Evolutionary conservation across 2,329 filamentous ascomycete genomes (phyloP).

Genomic region (Hirsutella rhossiliensis): DNA sequence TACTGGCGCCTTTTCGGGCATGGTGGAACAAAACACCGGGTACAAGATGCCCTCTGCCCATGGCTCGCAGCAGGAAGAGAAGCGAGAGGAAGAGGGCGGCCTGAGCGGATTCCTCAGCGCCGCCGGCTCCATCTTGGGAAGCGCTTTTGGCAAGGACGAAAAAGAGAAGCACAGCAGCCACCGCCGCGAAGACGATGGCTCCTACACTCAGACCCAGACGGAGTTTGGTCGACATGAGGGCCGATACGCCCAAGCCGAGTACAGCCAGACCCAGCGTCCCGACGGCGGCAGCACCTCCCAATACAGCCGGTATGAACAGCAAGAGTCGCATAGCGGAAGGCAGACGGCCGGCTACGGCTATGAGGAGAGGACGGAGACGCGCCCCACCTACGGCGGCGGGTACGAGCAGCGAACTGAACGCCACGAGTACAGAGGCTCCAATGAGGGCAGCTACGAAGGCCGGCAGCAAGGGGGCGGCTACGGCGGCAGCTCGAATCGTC

Average conservation of each 20-base stretch:
- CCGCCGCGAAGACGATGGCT: slow-evolving; percentile 45
- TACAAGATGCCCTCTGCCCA: slow-evolving; percentile 22
- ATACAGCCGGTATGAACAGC: slow-evolving; percentile 51
- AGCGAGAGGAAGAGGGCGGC: slow-evolving; percentile 47
- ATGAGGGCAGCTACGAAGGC: slow-evolving; percentile 11
- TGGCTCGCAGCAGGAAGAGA: slow-evolving; percentile 17
- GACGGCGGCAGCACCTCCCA: slow-evolving; percentile 46
- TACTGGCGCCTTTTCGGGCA: slow-evolving; percentile 35
- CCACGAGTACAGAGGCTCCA: slow-evolving; percentile 29
- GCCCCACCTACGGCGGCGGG: slow-evolving; percentile 36
- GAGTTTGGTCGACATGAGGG: slow-evolving; percentile 47
- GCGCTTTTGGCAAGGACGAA: slow-evolving; percentile 42
- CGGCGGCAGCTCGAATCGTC: slow-evolving; percentile 3
- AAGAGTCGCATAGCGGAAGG: slow-evolving; percentile 25
- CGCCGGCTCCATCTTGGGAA: slow-evolving; percentile 54
- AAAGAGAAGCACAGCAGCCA: slow-evolving; percentile 41
- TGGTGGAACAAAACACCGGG: slow-evolving; percentile 35
- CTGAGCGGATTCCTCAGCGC: slow-evolving; percentile 61
- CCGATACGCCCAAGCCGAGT: slow-evolving; percentile 49
- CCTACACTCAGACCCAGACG: slow-evolving; percentile 46
- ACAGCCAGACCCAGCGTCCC: slow-evolving; percentile 44
- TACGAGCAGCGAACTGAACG: slow-evolving; percentile 48
- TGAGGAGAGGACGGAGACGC: slow-evolving; percentile 43
- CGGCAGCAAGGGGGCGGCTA: slow-evolving; percentile 9
- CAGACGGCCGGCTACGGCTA: slow-evolving; percentile 40